Percentiles rank a stretch among this genome's conserved stretches.
These are phyloP conservation scores for Orbilia blumenaviensis DNA, from an alignment of 2,329 filamentous ascomycete genomes.

Conservation along the genomic window DNA sequence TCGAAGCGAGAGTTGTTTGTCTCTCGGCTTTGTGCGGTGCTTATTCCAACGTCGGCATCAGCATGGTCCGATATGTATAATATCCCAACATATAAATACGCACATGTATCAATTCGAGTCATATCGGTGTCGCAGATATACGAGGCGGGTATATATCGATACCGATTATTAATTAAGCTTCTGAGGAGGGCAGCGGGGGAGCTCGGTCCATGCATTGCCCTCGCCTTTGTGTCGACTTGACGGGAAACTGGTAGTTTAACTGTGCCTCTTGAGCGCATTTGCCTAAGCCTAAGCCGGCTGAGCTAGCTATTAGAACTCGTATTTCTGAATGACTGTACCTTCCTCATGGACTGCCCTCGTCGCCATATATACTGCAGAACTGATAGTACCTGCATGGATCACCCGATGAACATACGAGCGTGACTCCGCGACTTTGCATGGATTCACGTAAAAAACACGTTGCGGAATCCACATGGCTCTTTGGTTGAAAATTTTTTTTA, in stretches of 20 bases:
- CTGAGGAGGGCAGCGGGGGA: too few species aligned
- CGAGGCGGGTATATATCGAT: background rate
- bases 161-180: background rate
- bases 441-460: background rate
- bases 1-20: background rate
- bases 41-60: slow-evolving; percentile 1
- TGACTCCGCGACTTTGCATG: slow-evolving; percentile 1
- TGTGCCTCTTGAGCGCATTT: slow-evolving; percentile 13
- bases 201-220: too few species aligned
- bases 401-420: background rate
- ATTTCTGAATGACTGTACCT: background rate
- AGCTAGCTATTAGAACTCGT: too few species aligned
- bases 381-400: too few species aligned
- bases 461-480: background rate
- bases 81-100: too few species aligned
- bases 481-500: too few species aligned
- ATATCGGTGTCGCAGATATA: slow-evolving; percentile 3
- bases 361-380: background rate
- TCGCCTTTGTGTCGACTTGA: too few species aligned
- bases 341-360: background rate
- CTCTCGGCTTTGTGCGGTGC: background rate
- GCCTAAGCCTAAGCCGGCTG: too few species aligned
- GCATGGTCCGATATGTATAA: too few species aligned
- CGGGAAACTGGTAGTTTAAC: too few species aligned
- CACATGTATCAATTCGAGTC: background rate